Evolutionary conservation across 2,329 filamentous ascomycete genomes (phyloP).

Genomic region (Colletotrichum musicola): DNA sequence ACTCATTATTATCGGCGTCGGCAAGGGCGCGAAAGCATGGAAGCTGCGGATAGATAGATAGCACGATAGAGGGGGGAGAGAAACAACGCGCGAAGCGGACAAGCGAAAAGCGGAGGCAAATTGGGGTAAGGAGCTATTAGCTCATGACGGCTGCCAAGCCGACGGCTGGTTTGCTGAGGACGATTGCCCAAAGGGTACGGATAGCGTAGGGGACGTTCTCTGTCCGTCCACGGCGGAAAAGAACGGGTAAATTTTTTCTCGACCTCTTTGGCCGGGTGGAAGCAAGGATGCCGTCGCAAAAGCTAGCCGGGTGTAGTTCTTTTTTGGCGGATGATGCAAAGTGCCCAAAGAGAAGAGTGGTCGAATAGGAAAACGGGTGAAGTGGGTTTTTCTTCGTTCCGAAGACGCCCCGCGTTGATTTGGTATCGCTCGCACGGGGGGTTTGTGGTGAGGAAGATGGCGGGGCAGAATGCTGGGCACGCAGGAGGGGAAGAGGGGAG

Average conservation of each 20-base stretch:
- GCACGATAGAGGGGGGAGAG: slow-evolving; percentile 24
- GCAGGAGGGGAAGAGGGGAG: background rate
- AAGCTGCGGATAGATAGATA: slow-evolving; percentile 29
- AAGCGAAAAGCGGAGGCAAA: slow-evolving; percentile 36
- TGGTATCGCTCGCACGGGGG: slow-evolving; percentile 10
- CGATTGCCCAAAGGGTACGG: background rate
- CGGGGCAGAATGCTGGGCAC: slow-evolving; percentile 24
- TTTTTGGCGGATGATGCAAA: slow-evolving; percentile 35
- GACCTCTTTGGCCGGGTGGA: slow-evolving; percentile 22
- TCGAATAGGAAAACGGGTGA: slow-evolving; percentile 24
- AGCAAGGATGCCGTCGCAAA: slow-evolving; percentile 36
- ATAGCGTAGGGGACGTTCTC: background rate
- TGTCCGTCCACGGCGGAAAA: slow-evolving; percentile 29
- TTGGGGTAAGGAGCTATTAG: slow-evolving; percentile 40
- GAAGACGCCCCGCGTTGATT: slow-evolving; percentile 33
- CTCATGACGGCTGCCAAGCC: slow-evolving; percentile 56
- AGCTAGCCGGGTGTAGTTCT: slow-evolving; percentile 23
- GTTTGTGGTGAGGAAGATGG: slow-evolving; percentile 27
- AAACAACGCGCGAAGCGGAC: slow-evolving; percentile 20
- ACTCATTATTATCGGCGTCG: slow-evolving; percentile 48
- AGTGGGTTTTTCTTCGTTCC: slow-evolving; percentile 36
- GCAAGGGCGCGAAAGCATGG: slow-evolving; percentile 32
- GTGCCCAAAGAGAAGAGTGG: slow-evolving; percentile 14
- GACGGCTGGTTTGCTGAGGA: slow-evolving; percentile 20
- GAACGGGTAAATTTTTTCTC: slow-evolving; percentile 30